Conservation (phyloP, 129 eudicot species). For the Rutidosis leptorrhynchoides region DNA sequence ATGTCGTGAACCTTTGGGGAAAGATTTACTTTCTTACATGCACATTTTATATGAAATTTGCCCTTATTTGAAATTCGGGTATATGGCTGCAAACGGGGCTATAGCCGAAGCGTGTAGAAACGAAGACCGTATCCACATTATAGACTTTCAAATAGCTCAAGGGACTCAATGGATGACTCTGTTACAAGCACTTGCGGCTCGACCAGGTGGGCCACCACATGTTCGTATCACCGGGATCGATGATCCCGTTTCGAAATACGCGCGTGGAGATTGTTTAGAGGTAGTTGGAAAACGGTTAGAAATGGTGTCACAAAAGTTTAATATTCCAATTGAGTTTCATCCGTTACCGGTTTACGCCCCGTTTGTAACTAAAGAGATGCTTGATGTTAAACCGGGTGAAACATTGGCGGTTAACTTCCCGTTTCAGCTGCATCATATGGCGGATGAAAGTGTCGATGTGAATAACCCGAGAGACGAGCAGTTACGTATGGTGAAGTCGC, state of each 20-base stretch:
- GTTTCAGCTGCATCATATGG: conserved; percentile 84
- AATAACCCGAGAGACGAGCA: conserved; percentile 83
- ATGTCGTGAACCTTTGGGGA: conserved; percentile 76
- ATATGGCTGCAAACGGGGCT: conserved; percentile 95
- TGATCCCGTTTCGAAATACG: conserved; percentile 72
- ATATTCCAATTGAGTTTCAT: conserved; percentile 71
- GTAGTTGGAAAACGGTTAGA: conserved; percentile 60
- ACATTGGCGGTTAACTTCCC: conserved; percentile 90
- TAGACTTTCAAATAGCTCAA: conserved; percentile 86
- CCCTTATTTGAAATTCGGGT: conserved; percentile 88
- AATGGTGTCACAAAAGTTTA: conserved; percentile 58
- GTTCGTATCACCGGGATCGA: conserved; percentile 94
- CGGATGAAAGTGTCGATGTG: conserved; percentile 91
- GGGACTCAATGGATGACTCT: conserved; percentile 97
- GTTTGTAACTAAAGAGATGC: conserved; percentile 58
- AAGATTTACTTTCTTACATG: conserved; percentile 85
- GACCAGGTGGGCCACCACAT: conserved; percentile 78
- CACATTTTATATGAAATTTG: conserved; percentile 83
- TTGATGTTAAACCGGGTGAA: conserved; percentile 69
- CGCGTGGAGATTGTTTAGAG: conserved; percentile 69
- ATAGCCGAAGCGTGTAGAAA: conserved; percentile 84
- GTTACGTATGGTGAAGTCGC: conserved; percentile 74
- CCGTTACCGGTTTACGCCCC: conserved; percentile 71
- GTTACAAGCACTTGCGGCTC: conserved; percentile 82
- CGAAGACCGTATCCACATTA: conserved; percentile 80